Percentiles rank a stretch among this genome's conserved stretches.
These are phyloP conservation scores for Juncus effusus DNA, from an alignment of 176 grass and related monocot genomes.

Conservation along the genomic window DNA sequence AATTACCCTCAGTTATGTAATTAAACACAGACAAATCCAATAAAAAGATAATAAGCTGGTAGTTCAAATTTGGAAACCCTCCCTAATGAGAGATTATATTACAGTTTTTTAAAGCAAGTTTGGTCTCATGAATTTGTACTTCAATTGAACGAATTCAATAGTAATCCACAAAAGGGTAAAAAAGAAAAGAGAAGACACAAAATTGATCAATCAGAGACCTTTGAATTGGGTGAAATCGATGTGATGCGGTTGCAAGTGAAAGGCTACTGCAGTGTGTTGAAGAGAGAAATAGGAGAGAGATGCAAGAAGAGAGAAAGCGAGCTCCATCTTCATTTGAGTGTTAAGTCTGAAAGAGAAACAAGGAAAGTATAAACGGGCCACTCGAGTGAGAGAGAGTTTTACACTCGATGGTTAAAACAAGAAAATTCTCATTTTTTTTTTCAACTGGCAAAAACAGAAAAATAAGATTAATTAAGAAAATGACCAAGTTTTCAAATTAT, in stretches of 20 bases:
- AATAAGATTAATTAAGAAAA: neutral
- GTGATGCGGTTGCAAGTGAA: conserved; percentile 1
- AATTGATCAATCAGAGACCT: neutral
- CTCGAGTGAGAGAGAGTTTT: neutral
- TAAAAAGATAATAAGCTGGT: too few relatives aligned
- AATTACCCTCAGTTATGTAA: too few relatives aligned
- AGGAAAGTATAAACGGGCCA: too few relatives aligned
- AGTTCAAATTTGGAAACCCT: too few relatives aligned
- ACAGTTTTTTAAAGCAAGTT: too few relatives aligned
- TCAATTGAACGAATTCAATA: too few relatives aligned
- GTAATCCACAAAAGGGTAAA: too few relatives aligned
- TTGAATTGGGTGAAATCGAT: conserved; percentile 10
- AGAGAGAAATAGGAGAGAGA: conserved; percentile 10
- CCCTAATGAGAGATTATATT: too few relatives aligned
- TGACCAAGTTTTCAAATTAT: too few relatives aligned
- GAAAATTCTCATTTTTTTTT: neutral
- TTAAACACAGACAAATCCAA: neutral
- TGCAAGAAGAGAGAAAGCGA: conserved; percentile 14
- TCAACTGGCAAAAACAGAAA: neutral
- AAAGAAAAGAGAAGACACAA: too few relatives aligned
- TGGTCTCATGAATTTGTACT: too few relatives aligned
- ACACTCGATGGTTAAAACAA: neutral
- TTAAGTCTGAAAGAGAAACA: neutral
- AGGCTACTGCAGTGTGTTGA: neutral
- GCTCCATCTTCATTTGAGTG: conserved; percentile 17